phyloP scores from a whole-genome alignment of 768 basidiomycete species.

The Boletus vinaceobasis region DNA sequence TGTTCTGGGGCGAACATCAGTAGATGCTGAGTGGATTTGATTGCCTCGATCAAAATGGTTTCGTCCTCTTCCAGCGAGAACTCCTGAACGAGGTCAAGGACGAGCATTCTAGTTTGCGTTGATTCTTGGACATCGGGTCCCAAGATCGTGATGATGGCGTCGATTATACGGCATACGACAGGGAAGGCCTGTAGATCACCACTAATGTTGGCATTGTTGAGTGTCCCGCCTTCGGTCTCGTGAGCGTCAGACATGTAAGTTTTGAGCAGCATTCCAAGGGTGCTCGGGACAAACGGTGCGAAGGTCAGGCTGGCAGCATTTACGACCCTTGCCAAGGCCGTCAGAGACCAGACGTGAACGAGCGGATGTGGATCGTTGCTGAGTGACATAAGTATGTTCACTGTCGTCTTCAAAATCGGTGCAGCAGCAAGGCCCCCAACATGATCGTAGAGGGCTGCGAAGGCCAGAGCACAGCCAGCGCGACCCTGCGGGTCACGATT shows the following conservation, averaged over 20 bases:
- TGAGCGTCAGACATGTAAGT: conserved; percentile 88
- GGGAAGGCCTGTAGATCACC: conserved; percentile 93
- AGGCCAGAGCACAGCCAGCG: conserved; percentile 90
- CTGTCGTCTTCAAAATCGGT: conserved; percentile 90
- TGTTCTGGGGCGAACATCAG: conserved; percentile 92
- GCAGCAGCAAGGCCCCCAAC: conserved; percentile 95
- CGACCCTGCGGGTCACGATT: conserved; percentile 91
- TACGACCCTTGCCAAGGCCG: conserved; percentile 81
- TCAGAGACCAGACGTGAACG: conserved; percentile 92
- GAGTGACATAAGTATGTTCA: conserved; percentile 92
- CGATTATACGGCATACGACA: conserved; percentile 86
- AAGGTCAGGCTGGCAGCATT: conserved; percentile 91
- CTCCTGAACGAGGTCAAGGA: conserved; percentile 81
- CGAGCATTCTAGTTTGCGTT: conserved; percentile 67
- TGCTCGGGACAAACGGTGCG: conserved; percentile 82
- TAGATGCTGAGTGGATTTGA: conserved; percentile 95
- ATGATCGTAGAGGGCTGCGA: conserved; percentile 86
- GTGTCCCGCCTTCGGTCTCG: conserved; percentile 86
- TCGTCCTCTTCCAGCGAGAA: conserved; percentile 86
- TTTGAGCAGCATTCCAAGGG: conserved; percentile 86
- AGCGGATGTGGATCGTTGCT: conserved; percentile 95
- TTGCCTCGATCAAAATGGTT: conserved; percentile 86
- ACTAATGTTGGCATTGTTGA: conserved; percentile 77
- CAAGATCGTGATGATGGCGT: conserved; percentile 88
- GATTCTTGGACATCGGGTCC: conserved; percentile 96